These are phyloP conservation scores for Rhizopus microsporus DNA, from an alignment of 371 early-diverging fungal species.

Conservation along the genomic window DNA sequence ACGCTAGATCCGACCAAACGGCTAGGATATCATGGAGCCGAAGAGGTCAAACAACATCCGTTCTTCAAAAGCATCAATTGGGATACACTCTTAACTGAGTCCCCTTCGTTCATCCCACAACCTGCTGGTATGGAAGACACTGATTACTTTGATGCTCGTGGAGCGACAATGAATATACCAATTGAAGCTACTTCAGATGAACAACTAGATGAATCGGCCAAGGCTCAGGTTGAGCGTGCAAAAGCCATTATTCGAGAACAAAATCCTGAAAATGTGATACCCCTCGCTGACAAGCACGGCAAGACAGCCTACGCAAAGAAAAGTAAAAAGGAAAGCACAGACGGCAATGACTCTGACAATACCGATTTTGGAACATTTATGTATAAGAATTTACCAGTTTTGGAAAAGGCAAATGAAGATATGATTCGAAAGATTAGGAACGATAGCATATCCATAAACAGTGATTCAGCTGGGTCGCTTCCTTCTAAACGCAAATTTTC, in stretches of 20 bases:
- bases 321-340: neutral
- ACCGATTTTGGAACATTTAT: slow-evolving; percentile 92
- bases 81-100: slow-evolving; percentile 66
- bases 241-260: slow-evolving; percentile 47
- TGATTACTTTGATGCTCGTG: slow-evolving; percentile 92
- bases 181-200: slow-evolving; percentile 8
- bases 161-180: slow-evolving; percentile 65
- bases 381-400: slow-evolving; percentile 85
- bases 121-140: slow-evolving; percentile 82
- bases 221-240: slow-evolving; percentile 41
- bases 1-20: slow-evolving; percentile 72
- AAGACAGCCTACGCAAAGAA: neutral
- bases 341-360: slow-evolving; percentile 23
- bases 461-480: neutral
- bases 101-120: slow-evolving; percentile 87
- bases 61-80: slow-evolving; percentile 70
- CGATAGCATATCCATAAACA: slow-evolving; percentile 40
- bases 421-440: slow-evolving; percentile 68
- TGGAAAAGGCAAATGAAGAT: slow-evolving; percentile 90
- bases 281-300: slow-evolving; percentile 1
- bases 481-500: slow-evolving; percentile 6
- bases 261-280: slow-evolving; percentile 34
- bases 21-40: slow-evolving; percentile 72
- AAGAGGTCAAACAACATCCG: slow-evolving; percentile 68
- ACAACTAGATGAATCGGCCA: slow-evolving; percentile 22